A percentile compares a stretch with the other conserved stretches of the same genome.
phyloP scores from a whole-genome alignment of 1,139 yeast genomes.

The Dujonia santamariae region DNA sequence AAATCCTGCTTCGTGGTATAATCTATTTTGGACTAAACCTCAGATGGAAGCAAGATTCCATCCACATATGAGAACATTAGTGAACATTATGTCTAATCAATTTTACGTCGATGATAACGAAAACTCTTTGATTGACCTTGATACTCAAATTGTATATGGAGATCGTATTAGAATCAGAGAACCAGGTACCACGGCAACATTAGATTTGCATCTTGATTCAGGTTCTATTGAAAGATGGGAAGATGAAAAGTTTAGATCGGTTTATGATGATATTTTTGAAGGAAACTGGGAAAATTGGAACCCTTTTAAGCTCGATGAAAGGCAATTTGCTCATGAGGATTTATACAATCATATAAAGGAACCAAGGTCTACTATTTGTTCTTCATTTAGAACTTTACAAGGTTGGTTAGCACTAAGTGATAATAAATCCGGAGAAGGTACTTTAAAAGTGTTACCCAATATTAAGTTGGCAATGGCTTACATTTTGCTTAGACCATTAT shows the following conservation, averaged over 20 bases:
- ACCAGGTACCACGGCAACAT: slow-evolving; percentile 35
- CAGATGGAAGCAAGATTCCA: slow-evolving; percentile 42
- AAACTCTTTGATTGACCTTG: slow-evolving; percentile 23
- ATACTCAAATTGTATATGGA: slow-evolving; percentile 33
- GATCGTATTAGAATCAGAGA: slow-evolving; percentile 40
- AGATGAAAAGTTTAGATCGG: slow-evolving; percentile 34
- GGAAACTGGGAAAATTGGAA: slow-evolving; percentile 49
- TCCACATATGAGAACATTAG: slow-evolving; percentile 29
- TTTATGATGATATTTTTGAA: slow-evolving; percentile 36
- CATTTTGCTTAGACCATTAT: slow-evolving; percentile 43
- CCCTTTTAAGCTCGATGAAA: slow-evolving; percentile 36
- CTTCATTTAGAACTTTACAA: slow-evolving; percentile 43
- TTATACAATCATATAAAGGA: slow-evolving; percentile 22
- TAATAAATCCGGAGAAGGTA: slow-evolving; percentile 41
- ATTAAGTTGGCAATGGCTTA: slow-evolving; percentile 38
- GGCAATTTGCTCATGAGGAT: slow-evolving; percentile 33
- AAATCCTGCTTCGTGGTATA: slow-evolving; percentile 27
- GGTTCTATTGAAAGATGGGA: slow-evolving; percentile 50
- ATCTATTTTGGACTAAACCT: slow-evolving; percentile 42
- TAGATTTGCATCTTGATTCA: slow-evolving; percentile 44
- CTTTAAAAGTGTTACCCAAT: slow-evolving; percentile 39
- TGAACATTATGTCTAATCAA: slow-evolving; percentile 27
- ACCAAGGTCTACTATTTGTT: slow-evolving; percentile 29
- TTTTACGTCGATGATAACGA: slow-evolving; percentile 27
- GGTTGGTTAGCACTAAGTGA: slow-evolving; percentile 46